Conservation (phyloP, 2,329 filamentous ascomycete species). For the Torrubiella hemipterigena region DNA sequence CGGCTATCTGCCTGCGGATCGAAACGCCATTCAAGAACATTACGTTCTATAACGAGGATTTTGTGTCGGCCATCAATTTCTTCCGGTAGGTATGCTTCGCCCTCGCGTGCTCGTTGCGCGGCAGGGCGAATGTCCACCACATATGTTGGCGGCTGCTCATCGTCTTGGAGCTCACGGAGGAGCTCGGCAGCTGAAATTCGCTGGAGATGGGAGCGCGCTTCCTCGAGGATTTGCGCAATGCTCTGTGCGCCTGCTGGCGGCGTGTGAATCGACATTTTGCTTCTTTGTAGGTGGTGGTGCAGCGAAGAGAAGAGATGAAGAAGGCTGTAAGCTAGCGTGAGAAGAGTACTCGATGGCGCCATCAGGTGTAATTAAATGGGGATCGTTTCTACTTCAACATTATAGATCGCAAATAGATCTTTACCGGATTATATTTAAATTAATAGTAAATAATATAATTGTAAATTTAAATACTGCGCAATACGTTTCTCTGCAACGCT, state of each 20-base stretch:
- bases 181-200: slow-evolving; percentile 5
- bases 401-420: too few species aligned
- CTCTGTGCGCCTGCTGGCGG: slow-evolving; percentile 7
- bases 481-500: too few species aligned
- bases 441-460: too few species aligned
- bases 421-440: too few species aligned
- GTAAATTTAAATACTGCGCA: too few species aligned
- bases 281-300: too few species aligned
- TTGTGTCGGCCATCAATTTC: slow-evolving; percentile 2
- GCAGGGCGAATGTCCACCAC: slow-evolving; percentile 7
- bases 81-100: slow-evolving; percentile 1
- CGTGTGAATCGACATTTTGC: slow-evolving; percentile 6
- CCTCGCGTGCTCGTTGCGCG: slow-evolving; percentile 6
- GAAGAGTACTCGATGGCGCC: too few species aligned
- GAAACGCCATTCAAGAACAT: slow-evolving; percentile 7
- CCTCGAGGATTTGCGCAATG: slow-evolving; percentile 7
- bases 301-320: too few species aligned
- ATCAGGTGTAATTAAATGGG: too few species aligned
- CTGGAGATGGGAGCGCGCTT: slow-evolving; percentile 6
- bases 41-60: slow-evolving; percentile 7
- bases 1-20: slow-evolving; percentile 7
- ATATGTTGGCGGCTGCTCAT: slow-evolving; percentile 2
- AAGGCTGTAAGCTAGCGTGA: too few species aligned
- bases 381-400: too few species aligned
- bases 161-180: slow-evolving; percentile 3